Percentiles rank a stretch among this genome's conserved stretches.
phyloP scores from a whole-genome alignment of 768 basidiomycete species.

The Lactifluus hygrophoroides region DNA sequence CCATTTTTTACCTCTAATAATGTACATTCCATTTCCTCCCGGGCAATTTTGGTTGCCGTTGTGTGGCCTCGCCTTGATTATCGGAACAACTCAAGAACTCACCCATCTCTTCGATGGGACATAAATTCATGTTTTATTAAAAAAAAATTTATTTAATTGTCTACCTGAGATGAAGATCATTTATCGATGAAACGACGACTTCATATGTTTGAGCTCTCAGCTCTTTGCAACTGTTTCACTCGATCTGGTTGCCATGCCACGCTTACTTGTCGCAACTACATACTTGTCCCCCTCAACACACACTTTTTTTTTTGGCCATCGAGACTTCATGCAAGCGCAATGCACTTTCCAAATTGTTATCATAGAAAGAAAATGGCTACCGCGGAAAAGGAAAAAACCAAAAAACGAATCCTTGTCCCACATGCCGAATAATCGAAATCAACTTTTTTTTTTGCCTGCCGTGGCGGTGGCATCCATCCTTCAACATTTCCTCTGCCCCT shows the following conservation, averaged over 20 bases:
- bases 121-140: not conserved
- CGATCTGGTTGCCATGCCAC: slow-evolving; percentile 17
- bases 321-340: too few relatives aligned
- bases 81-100: not conserved
- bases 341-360: too few relatives aligned
- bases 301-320: not conserved
- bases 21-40: not conserved
- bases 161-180: not conserved
- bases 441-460: too few relatives aligned
- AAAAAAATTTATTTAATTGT: slow-evolving; percentile 2
- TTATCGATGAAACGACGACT: slow-evolving; percentile 10
- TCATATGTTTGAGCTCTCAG: not conserved
- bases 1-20: slow-evolving; percentile 1
- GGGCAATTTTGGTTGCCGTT: not conserved
- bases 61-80: not conserved
- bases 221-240: slow-evolving; percentile 7
- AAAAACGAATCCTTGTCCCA: not conserved
- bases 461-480: too few relatives aligned
- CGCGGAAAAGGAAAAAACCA: too few relatives aligned
- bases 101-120: not conserved
- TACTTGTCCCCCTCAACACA: not conserved
- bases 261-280: slow-evolving; percentile 1
- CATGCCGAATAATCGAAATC: too few relatives aligned
- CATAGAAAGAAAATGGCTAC: too few relatives aligned
- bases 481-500: too few relatives aligned